Evolutionary conservation across 2,329 filamentous ascomycete species (phyloP).

Genomic region (Endocalyx cinctus): DNA sequence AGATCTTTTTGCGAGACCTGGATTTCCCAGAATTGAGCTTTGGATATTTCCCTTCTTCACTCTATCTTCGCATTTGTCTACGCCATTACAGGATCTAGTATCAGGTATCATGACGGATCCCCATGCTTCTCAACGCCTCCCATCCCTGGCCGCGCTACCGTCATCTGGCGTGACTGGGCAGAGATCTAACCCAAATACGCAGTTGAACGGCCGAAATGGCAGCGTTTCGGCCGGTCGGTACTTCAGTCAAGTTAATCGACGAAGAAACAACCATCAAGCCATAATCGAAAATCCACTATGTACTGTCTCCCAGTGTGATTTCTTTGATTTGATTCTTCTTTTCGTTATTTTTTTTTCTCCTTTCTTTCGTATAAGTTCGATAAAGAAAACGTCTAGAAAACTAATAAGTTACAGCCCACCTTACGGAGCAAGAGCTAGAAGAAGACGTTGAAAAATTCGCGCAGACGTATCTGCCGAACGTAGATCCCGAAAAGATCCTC

Average conservation of each 20-base stretch:
- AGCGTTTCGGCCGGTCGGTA: constrained; percentile 8
- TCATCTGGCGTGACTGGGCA: constrained; percentile 3
- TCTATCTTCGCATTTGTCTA: too few relatives aligned
- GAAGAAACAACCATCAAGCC: constrained; percentile 28
- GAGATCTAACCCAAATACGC: constrained; percentile 9
- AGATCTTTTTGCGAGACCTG: too few relatives aligned
- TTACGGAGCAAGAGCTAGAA: constrained; percentile 33
- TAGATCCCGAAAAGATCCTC: constrained; percentile 19
- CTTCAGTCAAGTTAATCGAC: constrained; percentile 18
- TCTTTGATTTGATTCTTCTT: background rate
- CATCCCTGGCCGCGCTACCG: too few relatives aligned
- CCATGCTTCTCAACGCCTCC: too few relatives aligned
- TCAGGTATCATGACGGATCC: too few relatives aligned
- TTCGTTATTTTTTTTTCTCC: background rate
- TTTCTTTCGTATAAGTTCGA: background rate
- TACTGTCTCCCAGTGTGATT: constrained; percentile 5
- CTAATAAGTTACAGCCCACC: constrained; percentile 25
- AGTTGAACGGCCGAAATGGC: constrained; percentile 1
- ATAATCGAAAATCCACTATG: constrained; percentile 34
- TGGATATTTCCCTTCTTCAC: too few relatives aligned
- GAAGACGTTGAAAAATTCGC: constrained; percentile 31
- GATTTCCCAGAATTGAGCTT: too few relatives aligned
- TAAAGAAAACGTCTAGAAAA: background rate
- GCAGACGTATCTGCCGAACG: constrained; percentile 19
- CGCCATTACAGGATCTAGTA: too few relatives aligned